Conservation (phyloP, 2,329 filamentous ascomycete genomes). For the Teratosphaeria epicoccoides region DNA sequence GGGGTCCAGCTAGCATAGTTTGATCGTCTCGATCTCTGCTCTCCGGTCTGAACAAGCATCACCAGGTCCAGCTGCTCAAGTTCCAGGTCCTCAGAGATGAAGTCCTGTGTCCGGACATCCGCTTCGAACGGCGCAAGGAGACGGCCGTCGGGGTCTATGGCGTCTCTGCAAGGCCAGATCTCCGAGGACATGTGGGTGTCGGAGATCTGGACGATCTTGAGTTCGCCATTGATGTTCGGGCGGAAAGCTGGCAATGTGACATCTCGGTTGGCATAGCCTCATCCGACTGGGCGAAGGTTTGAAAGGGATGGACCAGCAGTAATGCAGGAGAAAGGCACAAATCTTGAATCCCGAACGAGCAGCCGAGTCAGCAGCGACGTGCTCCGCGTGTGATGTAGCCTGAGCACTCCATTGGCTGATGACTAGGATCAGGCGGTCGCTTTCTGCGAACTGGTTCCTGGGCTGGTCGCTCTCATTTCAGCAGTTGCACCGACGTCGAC, state of each 20-base stretch:
- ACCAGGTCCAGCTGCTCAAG: neutral
- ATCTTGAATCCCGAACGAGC: neutral
- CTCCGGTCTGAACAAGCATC: neutral
- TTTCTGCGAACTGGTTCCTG: too few relatives aligned
- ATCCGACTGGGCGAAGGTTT: too few relatives aligned
- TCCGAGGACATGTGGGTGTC: neutral
- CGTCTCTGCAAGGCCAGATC: neutral
- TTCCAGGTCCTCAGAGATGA: neutral
- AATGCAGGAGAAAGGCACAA: neutral
- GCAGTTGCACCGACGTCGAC: too few relatives aligned
- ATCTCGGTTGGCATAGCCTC: too few relatives aligned
- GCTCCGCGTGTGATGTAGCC: neutral
- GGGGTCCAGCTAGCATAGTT: neutral
- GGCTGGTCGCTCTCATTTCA: too few relatives aligned
- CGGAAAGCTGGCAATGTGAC: neutral
- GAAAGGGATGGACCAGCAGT: too few relatives aligned
- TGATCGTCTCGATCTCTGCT: too few relatives aligned
- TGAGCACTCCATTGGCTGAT: neutral
- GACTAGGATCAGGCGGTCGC: too few relatives aligned
- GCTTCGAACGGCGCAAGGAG: neutral
- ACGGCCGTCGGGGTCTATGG: neutral
- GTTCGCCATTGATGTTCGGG: neutral
- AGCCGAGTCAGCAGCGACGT: neutral
- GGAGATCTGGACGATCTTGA: conserved; percentile 1
- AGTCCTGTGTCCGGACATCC: neutral